Evolutionary conservation across 1,139 yeast genomes (phyloP).

Genomic region (Saccharomyces pastorianus): DNA sequence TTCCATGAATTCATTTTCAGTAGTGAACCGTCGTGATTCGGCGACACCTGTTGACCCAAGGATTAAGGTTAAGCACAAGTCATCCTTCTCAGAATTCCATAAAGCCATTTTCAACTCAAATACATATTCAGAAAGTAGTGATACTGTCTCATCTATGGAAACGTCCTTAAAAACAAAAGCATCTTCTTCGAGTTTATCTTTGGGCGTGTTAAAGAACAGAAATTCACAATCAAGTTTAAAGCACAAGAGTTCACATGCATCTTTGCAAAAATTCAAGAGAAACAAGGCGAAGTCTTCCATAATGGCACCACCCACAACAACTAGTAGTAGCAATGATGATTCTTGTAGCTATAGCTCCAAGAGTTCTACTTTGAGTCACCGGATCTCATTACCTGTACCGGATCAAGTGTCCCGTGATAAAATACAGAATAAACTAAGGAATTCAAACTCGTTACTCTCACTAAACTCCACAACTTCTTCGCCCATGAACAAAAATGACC

Average conservation of each 20-base stretch:
- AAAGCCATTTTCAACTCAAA: slow-evolving; percentile 6
- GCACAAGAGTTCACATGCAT: slow-evolving; percentile 29
- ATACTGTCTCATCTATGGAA: not conserved
- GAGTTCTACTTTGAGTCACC: slow-evolving; percentile 10
- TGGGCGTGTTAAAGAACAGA: slow-evolving; percentile 22
- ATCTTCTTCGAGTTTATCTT: slow-evolving; percentile 23
- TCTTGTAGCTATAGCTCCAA: slow-evolving; percentile 12
- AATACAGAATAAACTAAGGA: slow-evolving; percentile 43
- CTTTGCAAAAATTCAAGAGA: slow-evolving; percentile 24
- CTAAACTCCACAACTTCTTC: slow-evolving; percentile 26
- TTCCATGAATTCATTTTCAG: slow-evolving; percentile 7
- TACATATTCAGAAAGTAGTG: slow-evolving; percentile 3
- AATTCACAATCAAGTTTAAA: slow-evolving; percentile 24
- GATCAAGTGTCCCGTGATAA: slow-evolving; percentile 48
- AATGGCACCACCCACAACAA: slow-evolving; percentile 1
- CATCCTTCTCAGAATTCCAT: slow-evolving; percentile 23
- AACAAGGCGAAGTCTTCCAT: slow-evolving; percentile 23
- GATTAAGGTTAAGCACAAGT: not conserved
- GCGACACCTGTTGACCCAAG: not conserved
- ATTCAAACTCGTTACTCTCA: slow-evolving; percentile 45
- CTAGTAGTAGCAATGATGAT: slow-evolving; percentile 9
- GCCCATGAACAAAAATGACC: slow-evolving; percentile 19
- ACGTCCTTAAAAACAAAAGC: slow-evolving; percentile 19
- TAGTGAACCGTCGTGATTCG: not conserved
- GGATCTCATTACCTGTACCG: slow-evolving; percentile 52